These are phyloP conservation scores for Aspergillus sp. DNA, from an alignment of 2,329 filamentous ascomycete genomes.

Conservation along the genomic window DNA sequence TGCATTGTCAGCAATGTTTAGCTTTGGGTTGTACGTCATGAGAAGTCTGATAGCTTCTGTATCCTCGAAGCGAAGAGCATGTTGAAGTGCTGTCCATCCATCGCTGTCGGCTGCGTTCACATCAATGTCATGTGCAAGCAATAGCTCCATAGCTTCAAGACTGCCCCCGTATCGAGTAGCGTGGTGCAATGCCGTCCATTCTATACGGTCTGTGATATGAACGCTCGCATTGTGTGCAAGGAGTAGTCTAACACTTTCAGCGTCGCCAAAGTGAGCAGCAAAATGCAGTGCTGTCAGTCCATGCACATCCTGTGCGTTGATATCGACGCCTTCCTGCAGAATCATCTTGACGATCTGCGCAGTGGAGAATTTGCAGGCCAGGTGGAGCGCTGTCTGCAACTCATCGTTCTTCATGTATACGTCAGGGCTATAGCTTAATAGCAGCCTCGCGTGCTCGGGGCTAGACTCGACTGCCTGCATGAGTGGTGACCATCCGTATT, in stretches of 20 bases:
- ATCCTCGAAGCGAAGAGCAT: background rate
- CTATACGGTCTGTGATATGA: background rate
- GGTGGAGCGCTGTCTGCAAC: too few species aligned
- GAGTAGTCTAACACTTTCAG: conserved; percentile 1
- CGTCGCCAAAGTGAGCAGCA: conserved; percentile 1
- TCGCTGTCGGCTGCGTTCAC: background rate
- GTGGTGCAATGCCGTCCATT: conserved; percentile 1
- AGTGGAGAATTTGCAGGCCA: too few species aligned
- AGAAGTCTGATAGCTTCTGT: background rate
- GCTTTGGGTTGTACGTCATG: background rate
- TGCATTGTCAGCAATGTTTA: background rate
- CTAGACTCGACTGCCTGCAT: too few species aligned
- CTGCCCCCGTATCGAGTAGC: conserved; percentile 1
- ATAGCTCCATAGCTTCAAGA: background rate
- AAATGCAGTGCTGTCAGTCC: conserved; percentile 2
- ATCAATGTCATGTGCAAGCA: background rate
- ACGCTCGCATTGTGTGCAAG: background rate
- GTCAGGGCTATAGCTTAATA: too few species aligned
- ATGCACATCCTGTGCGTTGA: background rate
- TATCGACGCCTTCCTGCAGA: too few species aligned
- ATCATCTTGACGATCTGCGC: too few species aligned
- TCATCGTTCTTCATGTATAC: too few species aligned
- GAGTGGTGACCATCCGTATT: too few species aligned
- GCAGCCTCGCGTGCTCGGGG: too few species aligned
- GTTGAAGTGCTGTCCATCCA: conserved; percentile 3